These are phyloP conservation scores for Candida gorgasii DNA, from an alignment of 805 yeast species.

Conservation along the genomic window DNA sequence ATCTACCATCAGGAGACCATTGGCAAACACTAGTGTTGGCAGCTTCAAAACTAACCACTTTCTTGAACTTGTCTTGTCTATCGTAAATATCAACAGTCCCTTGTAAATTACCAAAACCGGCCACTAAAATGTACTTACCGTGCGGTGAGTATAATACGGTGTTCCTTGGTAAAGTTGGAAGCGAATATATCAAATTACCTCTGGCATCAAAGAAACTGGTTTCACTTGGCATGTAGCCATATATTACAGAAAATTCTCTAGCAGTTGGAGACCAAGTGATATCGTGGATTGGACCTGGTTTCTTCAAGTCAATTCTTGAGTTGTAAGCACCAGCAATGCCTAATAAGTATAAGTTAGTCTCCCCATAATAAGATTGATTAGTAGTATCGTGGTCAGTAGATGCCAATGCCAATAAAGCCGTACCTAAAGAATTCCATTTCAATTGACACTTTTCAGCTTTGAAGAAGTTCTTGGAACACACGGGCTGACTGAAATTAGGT, in stretches of 20 bases:
- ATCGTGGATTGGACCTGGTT: slow-evolving; percentile 97
- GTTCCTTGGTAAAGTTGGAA: slow-evolving; percentile 87
- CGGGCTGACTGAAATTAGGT: slow-evolving; percentile 73
- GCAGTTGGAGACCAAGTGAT: slow-evolving; percentile 96
- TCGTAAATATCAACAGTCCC: slow-evolving; percentile 95
- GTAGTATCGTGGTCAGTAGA: slow-evolving; percentile 94
- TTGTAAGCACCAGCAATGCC: slow-evolving; percentile 93
- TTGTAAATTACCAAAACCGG: slow-evolving; percentile 97
- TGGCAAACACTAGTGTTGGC: slow-evolving; percentile 94
- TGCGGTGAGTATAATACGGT: slow-evolving; percentile 92
- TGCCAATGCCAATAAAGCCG: slow-evolving; percentile 89
- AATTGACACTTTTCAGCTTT: slow-evolving; percentile 92
- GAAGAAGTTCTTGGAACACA: slow-evolving; percentile 85
- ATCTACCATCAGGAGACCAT: slow-evolving; percentile 98
- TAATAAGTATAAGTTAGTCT: slow-evolving; percentile 84
- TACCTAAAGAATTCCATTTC: slow-evolving; percentile 93
- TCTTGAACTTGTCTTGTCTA: slow-evolving; percentile 79
- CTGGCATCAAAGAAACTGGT: slow-evolving; percentile 93
- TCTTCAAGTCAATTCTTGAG: slow-evolving; percentile 80
- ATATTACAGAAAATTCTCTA: slow-evolving; percentile 94
- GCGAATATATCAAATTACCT: slow-evolving; percentile 79
- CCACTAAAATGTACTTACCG: slow-evolving; percentile 85
- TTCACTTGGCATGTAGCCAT: slow-evolving; percentile 97
- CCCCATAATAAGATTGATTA: slow-evolving; percentile 95
- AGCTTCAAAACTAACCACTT: slow-evolving; percentile 83